Conservation (phyloP, 2,329 filamentous ascomycete species). For the Pseudopyricularia cyperi region DNA sequence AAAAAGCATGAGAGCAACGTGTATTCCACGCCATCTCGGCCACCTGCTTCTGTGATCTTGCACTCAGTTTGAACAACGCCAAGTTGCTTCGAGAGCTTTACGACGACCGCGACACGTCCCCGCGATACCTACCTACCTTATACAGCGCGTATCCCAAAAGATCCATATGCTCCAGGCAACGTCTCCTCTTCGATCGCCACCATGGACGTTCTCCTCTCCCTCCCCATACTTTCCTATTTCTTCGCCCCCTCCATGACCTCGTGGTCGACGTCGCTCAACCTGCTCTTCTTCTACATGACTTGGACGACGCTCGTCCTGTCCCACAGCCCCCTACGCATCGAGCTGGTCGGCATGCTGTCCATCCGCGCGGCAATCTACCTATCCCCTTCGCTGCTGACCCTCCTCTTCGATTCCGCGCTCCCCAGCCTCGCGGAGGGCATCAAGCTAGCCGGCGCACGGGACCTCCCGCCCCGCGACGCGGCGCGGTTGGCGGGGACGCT, state of each 20-base stretch:
- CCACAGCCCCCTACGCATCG: conserved; percentile 61
- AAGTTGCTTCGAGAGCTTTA: neutral
- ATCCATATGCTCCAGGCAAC: neutral
- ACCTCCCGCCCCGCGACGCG: conserved; percentile 32
- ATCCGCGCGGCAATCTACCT: conserved; percentile 60
- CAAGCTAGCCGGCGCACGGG: conserved; percentile 49
- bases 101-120: neutral
- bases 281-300: conserved; percentile 82
- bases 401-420: conserved; percentile 57
- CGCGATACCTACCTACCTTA: neutral
- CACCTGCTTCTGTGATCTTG: neutral
- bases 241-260: conserved; percentile 48
- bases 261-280: conserved; percentile 68
- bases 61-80: neutral
- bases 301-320: conserved; percentile 76
- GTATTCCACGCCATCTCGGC: too few species aligned
- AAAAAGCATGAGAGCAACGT: too few species aligned
- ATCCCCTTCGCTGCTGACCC: conserved; percentile 57
- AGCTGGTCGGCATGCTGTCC: conserved; percentile 56
- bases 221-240: conserved; percentile 60
- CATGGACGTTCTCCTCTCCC: conserved; percentile 57
- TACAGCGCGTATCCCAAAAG: neutral
- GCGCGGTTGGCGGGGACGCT: conserved; percentile 19
- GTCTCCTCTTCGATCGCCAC: conserved; percentile 1
- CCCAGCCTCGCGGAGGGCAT: conserved; percentile 56